Evolutionary conservation across 116 monocot genomes (phyloP).

Genomic region (Trichopus zeylanicus): DNA sequence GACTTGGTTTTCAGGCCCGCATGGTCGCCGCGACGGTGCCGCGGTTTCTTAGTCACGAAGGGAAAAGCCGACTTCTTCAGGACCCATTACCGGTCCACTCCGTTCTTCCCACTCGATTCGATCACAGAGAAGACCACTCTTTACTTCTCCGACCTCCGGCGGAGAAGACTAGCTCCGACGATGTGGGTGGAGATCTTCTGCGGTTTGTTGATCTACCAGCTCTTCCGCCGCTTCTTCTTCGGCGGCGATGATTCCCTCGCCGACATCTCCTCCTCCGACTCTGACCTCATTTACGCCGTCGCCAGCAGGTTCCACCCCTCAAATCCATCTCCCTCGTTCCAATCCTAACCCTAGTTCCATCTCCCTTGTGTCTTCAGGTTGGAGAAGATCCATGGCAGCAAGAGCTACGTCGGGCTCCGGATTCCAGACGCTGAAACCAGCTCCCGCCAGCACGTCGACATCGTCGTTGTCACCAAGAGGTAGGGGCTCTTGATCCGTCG

Average conservation of each 20-base stretch:
- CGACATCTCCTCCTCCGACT: constrained; percentile 36
- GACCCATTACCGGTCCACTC: no score
- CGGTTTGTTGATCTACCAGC: constrained; percentile 59
- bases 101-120: no score
- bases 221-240: constrained; percentile 35
- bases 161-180: background rate
- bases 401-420: constrained; percentile 79
- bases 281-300: constrained; percentile 50
- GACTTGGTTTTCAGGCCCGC: no score
- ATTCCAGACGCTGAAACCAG: constrained; percentile 81
- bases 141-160: no score
- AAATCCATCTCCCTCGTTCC: background rate
- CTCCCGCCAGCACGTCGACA: constrained; percentile 59
- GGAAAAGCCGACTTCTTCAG: no score
- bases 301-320: constrained; percentile 39
- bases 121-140: background rate
- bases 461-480: constrained; percentile 70
- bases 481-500: background rate
- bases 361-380: constrained; percentile 26
- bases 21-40: no score
- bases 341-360: background rate
- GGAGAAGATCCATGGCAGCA: constrained; percentile 72
- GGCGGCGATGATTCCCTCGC: constrained; percentile 31
- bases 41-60: no score
- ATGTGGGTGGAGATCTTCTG: constrained; percentile 86